Base-by-base conservation (phyloP, 495 filamentous ascomycete genomes). In the Hypoxylon subgilvum region DNA sequence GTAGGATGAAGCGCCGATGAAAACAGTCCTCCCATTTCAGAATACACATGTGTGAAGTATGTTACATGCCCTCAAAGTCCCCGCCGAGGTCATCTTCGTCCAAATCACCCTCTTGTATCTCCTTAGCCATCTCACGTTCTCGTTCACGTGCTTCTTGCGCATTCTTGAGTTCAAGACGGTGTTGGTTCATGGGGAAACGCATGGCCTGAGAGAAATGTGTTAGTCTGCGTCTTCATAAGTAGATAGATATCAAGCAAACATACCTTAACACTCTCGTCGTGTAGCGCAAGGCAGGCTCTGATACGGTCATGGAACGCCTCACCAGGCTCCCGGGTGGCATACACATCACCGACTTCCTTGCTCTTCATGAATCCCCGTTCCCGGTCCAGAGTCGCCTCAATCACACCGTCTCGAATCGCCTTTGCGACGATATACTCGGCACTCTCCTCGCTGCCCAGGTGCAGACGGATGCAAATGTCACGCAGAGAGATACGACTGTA, bases 381-480 rank as follows among this genome's bases (percentile, higher is more conserved):
- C 58, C 96, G 88, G 69, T 97, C 93, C 61, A 98, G 76, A 4
- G 88, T 89, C 19, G 95, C 94, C 79, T 98, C 94, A 44, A 98
- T 98, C 18, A 98, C 94, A 60, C 94, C 95, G 69, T 98, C 94
- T 17, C 94, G 86, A 58, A 98, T 97, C 25, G 94, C 95, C 79
- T 98, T 98, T 36, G 94, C 94, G 23, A 97, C 95, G 72, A 98
- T 97, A 73, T 98, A 98, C 75, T 98, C 94, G 14, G 94, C 94
- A 43, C 88, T 93, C 78, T 98, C 92, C 70, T 98, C 94, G 59
- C 86, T 91, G 49, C 91, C 88, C n/a, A 98, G 76, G 34, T 91
- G 88, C 46, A 98, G 80, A 39, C 94, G 88, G 55, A 97, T 89
- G 78, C 95, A 97, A 58, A 98, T 98, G 68, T 98, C 94, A 46